These are phyloP conservation scores for Prunus armeniaca DNA, from an alignment of 306 rosid genomes.

Conservation along the genomic window DNA sequence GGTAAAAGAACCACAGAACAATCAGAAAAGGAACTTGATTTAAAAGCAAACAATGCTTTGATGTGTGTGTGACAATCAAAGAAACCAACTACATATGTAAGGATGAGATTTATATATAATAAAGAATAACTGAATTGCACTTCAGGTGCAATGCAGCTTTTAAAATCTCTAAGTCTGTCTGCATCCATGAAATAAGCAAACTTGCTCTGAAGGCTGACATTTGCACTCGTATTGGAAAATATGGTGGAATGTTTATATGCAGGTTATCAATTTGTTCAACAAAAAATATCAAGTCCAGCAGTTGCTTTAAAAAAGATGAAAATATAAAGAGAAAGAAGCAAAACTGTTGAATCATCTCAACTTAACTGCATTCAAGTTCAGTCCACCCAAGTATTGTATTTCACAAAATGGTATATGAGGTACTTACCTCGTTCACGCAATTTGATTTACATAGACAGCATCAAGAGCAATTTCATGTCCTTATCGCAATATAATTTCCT, in stretches of 20 bases:
- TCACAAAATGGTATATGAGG: neutral
- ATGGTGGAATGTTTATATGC: neutral
- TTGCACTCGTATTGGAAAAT: neutral
- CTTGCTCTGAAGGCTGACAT: slow-evolving; percentile 16
- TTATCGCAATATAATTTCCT: neutral
- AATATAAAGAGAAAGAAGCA: neutral
- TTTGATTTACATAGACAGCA: neutral
- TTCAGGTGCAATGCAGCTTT: slow-evolving; percentile 8
- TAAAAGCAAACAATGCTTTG: slow-evolving; percentile 30
- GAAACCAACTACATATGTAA: slow-evolving; percentile 38
- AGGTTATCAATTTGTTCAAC: neutral
- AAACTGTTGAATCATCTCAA: neutral
- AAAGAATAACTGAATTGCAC: slow-evolving; percentile 30
- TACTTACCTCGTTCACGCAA: neutral
- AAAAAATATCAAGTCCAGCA: slow-evolving; percentile 4
- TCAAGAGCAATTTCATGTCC: neutral
- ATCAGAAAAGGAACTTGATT: slow-evolving; percentile 27
- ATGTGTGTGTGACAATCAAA: slow-evolving; percentile 39
- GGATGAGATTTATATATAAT: slow-evolving; percentile 26
- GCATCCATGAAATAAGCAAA: neutral
- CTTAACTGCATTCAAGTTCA: neutral
- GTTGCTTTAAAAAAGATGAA: neutral
- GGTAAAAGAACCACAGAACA: slow-evolving; percentile 28
- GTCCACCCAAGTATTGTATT: neutral
- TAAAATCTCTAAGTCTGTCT: neutral